phyloP scores from a whole-genome alignment of 2,329 filamentous ascomycete genomes.

The Beauveria australis region DNA sequence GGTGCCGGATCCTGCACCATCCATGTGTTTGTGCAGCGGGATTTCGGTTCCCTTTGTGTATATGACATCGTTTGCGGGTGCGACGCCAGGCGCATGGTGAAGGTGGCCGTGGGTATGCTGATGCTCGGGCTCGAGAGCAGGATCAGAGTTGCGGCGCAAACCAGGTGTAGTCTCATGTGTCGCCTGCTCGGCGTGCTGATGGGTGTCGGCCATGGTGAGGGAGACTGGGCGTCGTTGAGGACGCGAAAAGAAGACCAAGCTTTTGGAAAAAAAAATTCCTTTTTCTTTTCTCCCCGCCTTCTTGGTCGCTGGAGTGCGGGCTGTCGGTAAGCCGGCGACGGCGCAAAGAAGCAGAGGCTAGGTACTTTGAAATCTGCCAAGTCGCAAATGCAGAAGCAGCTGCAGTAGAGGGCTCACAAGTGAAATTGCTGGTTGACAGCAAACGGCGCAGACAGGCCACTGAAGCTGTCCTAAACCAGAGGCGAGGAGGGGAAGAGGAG shows the following conservation, averaged over 20 bases:
- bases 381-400: constrained; percentile 1
- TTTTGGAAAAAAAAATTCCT: background rate
- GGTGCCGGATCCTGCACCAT: constrained; percentile 13
- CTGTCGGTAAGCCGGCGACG: background rate
- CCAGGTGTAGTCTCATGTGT: constrained; percentile 9
- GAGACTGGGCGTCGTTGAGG: background rate
- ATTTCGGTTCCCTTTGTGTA: constrained; percentile 30
- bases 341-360: background rate
- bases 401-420: constrained; percentile 7
- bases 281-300: background rate
- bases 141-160: constrained; percentile 22
- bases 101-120: constrained; percentile 37
- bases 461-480: constrained; percentile 1
- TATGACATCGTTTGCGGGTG: constrained; percentile 32
- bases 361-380: background rate
- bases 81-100: constrained; percentile 31
- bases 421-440: constrained; percentile 1
- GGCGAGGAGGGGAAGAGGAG: background rate
- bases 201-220: background rate
- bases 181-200: background rate
- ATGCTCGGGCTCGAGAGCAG: constrained; percentile 28
- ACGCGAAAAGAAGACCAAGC: background rate
- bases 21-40: constrained; percentile 13
- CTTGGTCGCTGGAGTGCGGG: background rate
- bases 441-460: background rate